Evolutionary conservation across 2,329 filamentous ascomycete genomes (phyloP), one percentile per base, ranked within the genome.

Genomic region (Coniochaeta sp.): DNA sequence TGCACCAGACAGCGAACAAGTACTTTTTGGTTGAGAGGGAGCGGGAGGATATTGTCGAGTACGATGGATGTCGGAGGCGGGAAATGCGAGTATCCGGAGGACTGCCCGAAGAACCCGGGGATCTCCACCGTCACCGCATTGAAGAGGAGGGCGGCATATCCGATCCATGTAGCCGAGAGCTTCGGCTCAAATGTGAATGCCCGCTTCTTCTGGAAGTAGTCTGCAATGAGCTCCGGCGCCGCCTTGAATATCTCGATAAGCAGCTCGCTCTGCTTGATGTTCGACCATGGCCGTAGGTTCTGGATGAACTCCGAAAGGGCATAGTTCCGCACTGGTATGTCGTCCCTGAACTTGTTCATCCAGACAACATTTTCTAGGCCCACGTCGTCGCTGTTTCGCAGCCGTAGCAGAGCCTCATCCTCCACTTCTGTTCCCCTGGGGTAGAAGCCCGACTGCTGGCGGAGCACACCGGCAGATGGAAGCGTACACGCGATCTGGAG

Each of bases 91-190:
- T 82, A 86, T 38, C 74, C 75, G 12, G 79, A 76, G 35, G 75
- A 75, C 58, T 84, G 81, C 12, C 90, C 90, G 62, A 92, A 89
- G 54, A 79, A 80, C 24, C 72, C 64, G 2, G 91, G 91, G 2
- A 96, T 74, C 1, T 85, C 82, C 31, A 95, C 73, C 52, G 86
- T 80, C 45, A 96, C 83, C 1, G 85, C 82, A 55, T 87, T 87
- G 67, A 95, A 95, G 5, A 99, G 71, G 56, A 97, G 89, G 0
- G 91, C 84, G 0, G 91, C 90, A 64, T 95, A 96, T 38, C 92
- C 91, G 58, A 97, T 88, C 94, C 94, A 99, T 0, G 91, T 94
- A 42, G 91, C 85, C 3, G 91, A 94, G 5, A 95, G 77, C 63
- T 96, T 97, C 0, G 94, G 91, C 38, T 97, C 91, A 56, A 95